Evolutionary conservation across 768 basidiomycete species (phyloP).

Genomic region (Brasilioporus rufonigricans): DNA sequence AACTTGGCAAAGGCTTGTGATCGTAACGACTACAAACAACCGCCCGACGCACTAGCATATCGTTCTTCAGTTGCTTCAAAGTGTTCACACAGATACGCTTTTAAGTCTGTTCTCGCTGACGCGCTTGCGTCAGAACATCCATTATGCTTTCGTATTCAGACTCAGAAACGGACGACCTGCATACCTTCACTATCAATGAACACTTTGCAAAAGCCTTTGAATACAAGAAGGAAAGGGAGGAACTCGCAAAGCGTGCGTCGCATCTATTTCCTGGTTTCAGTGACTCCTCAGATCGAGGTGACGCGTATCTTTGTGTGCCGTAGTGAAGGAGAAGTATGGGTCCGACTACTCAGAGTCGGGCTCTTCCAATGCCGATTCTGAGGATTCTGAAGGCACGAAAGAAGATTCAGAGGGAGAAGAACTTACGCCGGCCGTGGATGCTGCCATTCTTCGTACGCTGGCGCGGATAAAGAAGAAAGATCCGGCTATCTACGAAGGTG

Average conservation of each 20-base stretch:
- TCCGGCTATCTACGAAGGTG: conserved; percentile 77
- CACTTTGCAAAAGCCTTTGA: conserved; percentile 82
- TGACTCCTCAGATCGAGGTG: neutral
- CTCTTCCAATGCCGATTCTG: conserved; percentile 30
- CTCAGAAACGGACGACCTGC: conserved; percentile 40
- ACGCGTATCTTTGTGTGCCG: neutral
- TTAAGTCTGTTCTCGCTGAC: no score
- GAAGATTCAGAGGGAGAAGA: conserved; percentile 97
- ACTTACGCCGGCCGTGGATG: conserved; percentile 90
- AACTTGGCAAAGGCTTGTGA: no score
- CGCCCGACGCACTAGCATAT: neutral
- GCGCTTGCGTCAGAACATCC: no score
- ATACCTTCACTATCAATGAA: conserved; percentile 66
- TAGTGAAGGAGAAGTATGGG: conserved; percentile 88
- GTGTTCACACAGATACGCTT: no score
- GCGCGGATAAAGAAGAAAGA: conserved; percentile 80
- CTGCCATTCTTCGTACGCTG: conserved; percentile 88
- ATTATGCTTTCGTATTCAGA: conserved; percentile 51
- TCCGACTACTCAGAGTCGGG: conserved; percentile 49
- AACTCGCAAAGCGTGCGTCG: conserved; percentile 69
- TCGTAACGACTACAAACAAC: conserved; percentile 24
- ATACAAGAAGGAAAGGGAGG: conserved; percentile 81
- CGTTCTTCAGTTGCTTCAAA: neutral
- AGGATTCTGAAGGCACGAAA: conserved; percentile 71
- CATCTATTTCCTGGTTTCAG: neutral